Evolutionary conservation across 140 eudicot genomes (phyloP).

Genomic region (Anethum foeniculum): DNA sequence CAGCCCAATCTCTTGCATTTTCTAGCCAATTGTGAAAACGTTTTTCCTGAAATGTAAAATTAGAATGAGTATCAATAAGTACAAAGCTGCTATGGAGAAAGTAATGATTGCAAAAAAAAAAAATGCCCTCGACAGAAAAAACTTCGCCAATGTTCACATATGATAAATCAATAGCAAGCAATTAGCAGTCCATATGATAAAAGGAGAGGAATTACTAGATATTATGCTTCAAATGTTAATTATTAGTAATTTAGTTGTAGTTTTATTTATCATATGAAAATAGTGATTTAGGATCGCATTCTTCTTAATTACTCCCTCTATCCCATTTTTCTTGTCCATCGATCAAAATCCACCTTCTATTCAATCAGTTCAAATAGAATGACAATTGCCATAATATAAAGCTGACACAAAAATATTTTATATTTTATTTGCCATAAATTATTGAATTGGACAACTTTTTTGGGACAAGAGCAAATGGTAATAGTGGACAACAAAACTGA

Average conservation of each 20-base stretch:
- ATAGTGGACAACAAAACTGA: too few species aligned
- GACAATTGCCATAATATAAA: too few species aligned
- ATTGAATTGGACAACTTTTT: too few species aligned
- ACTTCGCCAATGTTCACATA: neutral
- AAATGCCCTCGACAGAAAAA: neutral
- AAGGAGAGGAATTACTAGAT: neutral
- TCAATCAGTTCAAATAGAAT: too few species aligned
- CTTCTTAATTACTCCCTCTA: neutral
- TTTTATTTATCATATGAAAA: neutral
- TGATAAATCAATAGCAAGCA: neutral
- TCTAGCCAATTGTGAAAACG: constrained; percentile 97
- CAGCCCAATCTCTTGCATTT: constrained; percentile 98
- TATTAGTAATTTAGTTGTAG: neutral
- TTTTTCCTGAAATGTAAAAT: constrained; percentile 45
- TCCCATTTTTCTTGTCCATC: too few species aligned
- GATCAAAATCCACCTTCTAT: too few species aligned
- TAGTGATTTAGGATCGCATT: neutral
- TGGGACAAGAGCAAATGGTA: too few species aligned
- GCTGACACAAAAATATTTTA: too few species aligned
- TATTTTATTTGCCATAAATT: too few species aligned
- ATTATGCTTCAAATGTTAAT: neutral
- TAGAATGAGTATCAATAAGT: neutral
- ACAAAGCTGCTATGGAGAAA: neutral
- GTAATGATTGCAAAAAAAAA: neutral
- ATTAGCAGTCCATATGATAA: neutral